These are phyloP conservation scores for Isochrysis galbana DNA, from an alignment of 78 protist species.

Conservation along the genomic window DNA sequence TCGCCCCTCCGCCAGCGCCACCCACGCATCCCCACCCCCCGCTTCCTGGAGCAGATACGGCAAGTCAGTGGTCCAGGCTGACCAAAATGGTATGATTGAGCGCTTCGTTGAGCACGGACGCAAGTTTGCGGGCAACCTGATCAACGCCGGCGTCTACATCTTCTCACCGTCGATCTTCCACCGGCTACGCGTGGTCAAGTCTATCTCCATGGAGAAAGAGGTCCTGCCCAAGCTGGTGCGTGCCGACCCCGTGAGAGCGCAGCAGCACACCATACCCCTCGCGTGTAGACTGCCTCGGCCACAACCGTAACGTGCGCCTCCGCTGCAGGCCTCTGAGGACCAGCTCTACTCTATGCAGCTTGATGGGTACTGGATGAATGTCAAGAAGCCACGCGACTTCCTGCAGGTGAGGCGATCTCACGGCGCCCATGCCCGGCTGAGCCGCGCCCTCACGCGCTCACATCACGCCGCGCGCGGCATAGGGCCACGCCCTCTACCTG, in stretches of 20 bases:
- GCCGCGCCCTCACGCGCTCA: background rate
- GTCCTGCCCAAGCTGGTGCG: conserved; percentile 73
- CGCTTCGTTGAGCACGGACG: background rate
- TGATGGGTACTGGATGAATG: conserved; percentile 95
- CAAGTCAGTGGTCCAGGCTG: conserved; percentile 80
- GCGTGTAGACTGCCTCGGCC: no score
- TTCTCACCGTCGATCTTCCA: conserved; percentile 77
- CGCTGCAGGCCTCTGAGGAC: conserved; percentile 80
- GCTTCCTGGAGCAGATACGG: conserved; percentile 21
- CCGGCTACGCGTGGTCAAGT: conserved; percentile 69
- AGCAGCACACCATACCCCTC: no score
- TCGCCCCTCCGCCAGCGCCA: background rate
- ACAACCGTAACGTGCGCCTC: no score
- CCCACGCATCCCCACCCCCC: background rate
- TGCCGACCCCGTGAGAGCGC: no score
- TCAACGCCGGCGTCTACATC: conserved; percentile 94
- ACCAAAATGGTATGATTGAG: conserved; percentile 67
- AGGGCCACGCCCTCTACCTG: background rate
- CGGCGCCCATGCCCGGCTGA: background rate
- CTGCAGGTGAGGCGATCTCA: conserved; percentile 17
- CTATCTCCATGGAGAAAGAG: conserved; percentile 82
- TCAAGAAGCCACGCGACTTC: conserved; percentile 91
- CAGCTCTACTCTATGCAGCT: conserved; percentile 80
- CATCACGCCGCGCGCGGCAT: no score
- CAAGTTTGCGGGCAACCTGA: conserved; percentile 63